Evolutionary conservation across 345 rosid species (phyloP).

Genomic region (Passiflora organensis): DNA sequence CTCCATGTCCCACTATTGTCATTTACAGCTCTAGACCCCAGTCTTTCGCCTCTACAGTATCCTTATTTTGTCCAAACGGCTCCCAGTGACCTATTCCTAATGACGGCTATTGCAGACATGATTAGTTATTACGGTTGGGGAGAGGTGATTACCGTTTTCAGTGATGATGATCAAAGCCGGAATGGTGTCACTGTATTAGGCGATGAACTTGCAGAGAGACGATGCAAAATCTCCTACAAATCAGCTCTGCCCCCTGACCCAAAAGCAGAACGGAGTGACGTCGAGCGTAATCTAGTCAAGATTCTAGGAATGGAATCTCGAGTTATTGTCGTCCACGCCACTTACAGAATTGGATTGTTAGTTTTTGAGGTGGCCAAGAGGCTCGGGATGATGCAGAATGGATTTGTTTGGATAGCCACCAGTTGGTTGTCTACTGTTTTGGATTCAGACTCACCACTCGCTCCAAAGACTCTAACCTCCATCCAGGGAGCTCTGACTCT

Average conservation of each 20-base stretch:
- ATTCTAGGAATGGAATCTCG: conserved; percentile 69
- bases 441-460: conserved; percentile 45
- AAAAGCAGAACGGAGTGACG: conserved; percentile 33
- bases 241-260: conserved; percentile 63
- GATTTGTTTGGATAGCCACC: conserved; percentile 85
- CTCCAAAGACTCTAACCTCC: conserved; percentile 28
- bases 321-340: conserved; percentile 59
- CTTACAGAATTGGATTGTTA: conserved; percentile 43
- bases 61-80: conserved; percentile 92
- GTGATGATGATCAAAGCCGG: conserved; percentile 75
- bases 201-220: conserved; percentile 60
- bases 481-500: conserved; percentile 63
- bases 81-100: conserved; percentile 71
- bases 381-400: conserved; percentile 73
- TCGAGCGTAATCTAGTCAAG: conserved; percentile 43
- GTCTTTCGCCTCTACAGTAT: conserved; percentile 73
- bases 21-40: conserved; percentile 80
- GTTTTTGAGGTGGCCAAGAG: conserved; percentile 66
- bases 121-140: conserved; percentile 62
- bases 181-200: conserved; percentile 62
- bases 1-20: conserved; percentile 76
- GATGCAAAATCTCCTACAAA: conserved; percentile 69
- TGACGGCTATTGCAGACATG: conserved; percentile 81
- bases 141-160: conserved; percentile 58
- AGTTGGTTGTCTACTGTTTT: conserved; percentile 74